These are phyloP conservation scores for Gastrodia elata DNA, from an alignment of 106 monocot genomes.

Conservation along the genomic window DNA sequence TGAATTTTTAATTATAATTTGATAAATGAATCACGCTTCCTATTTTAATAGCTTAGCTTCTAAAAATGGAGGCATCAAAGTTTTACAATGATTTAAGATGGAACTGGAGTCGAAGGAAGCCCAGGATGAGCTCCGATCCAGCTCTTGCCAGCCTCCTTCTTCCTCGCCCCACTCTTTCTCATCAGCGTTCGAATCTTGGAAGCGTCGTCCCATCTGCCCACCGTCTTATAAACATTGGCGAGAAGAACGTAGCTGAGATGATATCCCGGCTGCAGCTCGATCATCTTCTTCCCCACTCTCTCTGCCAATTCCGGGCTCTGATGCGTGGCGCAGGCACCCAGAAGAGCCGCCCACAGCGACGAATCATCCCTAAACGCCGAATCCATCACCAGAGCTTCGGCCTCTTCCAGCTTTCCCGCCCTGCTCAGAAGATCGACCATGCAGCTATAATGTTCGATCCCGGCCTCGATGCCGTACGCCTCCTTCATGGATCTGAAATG, in stretches of 20 bases:
- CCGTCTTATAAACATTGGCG: conserved; percentile 61
- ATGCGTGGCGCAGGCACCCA: conserved; percentile 71
- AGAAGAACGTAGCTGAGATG: conserved; percentile 90
- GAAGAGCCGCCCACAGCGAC: conserved; percentile 69
- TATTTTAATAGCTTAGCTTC: too few relatives aligned
- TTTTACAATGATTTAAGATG: too few relatives aligned
- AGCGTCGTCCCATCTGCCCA: conserved; percentile 68
- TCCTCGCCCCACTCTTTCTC: conserved; percentile 48
- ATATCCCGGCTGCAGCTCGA: conserved; percentile 63
- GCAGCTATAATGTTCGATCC: conserved; percentile 84
- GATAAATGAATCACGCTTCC: too few relatives aligned
- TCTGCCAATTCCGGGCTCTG: conserved; percentile 50
- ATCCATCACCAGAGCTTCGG: conserved; percentile 53
- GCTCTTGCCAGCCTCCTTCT: conserved; percentile 72
- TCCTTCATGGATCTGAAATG: conserved; percentile 51
- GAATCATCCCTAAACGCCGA: conserved; percentile 39
- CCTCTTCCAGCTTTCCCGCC: conserved; percentile 71
- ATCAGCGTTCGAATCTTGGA: conserved; percentile 54
- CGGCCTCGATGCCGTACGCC: conserved; percentile 42
- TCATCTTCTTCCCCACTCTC: conserved; percentile 72
- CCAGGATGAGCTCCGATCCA: conserved; percentile 67
- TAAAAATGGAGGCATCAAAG: too few relatives aligned
- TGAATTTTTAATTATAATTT: too few relatives aligned
- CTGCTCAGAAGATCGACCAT: conserved; percentile 81
- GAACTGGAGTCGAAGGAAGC: too few relatives aligned